Conservation (phyloP, 805 yeast genomes). For the Candida verbasci region DNA sequence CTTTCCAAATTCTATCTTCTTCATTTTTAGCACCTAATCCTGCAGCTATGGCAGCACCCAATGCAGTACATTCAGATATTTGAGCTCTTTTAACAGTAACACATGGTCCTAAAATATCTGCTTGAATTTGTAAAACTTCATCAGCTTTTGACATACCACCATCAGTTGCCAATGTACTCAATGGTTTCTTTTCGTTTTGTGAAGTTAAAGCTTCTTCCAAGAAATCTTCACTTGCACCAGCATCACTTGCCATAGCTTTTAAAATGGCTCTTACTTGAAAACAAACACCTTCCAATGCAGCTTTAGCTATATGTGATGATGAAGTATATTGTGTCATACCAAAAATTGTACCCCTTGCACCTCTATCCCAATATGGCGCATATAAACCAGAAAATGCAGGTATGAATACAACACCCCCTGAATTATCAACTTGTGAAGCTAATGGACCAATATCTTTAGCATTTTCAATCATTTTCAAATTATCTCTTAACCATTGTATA, state of each 20-base stretch:
- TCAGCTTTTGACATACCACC: slow-evolving; percentile 94
- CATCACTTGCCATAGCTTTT: slow-evolving; percentile 84
- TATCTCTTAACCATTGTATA: slow-evolving; percentile 91
- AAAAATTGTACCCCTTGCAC: slow-evolving; percentile 87
- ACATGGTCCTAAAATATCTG: slow-evolving; percentile 86
- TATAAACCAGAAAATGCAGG: slow-evolving; percentile 93
- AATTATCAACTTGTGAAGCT: slow-evolving; percentile 72
- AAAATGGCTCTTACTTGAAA: slow-evolving; percentile 89
- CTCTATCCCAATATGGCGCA: slow-evolving; percentile 95
- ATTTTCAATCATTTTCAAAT: slow-evolving; percentile 72
- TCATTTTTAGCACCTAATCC: slow-evolving; percentile 56
- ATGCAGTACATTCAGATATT: slow-evolving; percentile 86
- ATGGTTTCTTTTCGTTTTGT: slow-evolving; percentile 41
- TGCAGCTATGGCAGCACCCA: slow-evolving; percentile 96
- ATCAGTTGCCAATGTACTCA: slow-evolving; percentile 69
- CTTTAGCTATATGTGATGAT: slow-evolving; percentile 89
- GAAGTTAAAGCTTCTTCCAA: slow-evolving; percentile 48
- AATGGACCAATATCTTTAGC: slow-evolving; percentile 89
- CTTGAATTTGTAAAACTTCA: slow-evolving; percentile 90
- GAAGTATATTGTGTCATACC: slow-evolving; percentile 92
- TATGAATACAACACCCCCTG: slow-evolving; percentile 91
- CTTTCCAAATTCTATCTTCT: slow-evolving; percentile 65
- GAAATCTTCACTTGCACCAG: slow-evolving; percentile 58
- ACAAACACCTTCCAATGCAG: slow-evolving; percentile 93
- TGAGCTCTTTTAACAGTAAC: slow-evolving; percentile 76